A percentile compares a stretch with the other conserved stretches of the same genome.
phyloP scores from a whole-genome alignment of 306 rosid species.

The Ammopiptanthus mongolicus region DNA sequence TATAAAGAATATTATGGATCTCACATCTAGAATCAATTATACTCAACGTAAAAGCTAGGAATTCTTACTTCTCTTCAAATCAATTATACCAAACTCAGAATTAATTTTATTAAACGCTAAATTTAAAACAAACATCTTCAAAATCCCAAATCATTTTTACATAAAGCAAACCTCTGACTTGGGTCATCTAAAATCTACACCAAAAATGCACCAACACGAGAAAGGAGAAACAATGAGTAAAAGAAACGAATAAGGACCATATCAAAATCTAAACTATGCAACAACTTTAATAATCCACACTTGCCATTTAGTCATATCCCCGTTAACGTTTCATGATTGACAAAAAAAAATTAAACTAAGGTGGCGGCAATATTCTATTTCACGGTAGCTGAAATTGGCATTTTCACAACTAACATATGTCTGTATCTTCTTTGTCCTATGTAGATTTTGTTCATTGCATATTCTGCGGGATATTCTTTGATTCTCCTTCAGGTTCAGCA shows the following conservation, averaged over 20 bases:
- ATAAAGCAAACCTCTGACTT: too few species aligned
- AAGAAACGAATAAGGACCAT: neutral
- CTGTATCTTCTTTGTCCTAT: constrained; percentile 19
- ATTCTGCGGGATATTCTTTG: constrained; percentile 35
- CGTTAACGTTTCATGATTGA: neutral
- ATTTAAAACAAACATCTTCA: too few species aligned
- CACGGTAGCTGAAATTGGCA: constrained; percentile 5
- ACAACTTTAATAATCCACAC: constrained; percentile 5
- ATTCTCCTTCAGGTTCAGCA: neutral
- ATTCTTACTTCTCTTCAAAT: too few species aligned
- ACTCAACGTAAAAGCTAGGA: too few species aligned
- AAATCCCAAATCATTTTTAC: too few species aligned
- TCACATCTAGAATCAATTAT: too few species aligned
- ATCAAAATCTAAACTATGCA: neutral
- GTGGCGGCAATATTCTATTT: neutral
- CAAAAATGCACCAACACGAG: too few species aligned
- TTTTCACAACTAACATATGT: constrained; percentile 12
- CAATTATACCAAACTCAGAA: too few species aligned
- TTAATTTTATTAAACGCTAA: too few species aligned
- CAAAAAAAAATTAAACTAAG: neutral
- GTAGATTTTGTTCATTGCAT: constrained; percentile 15
- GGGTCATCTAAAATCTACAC: too few species aligned
- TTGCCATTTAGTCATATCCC: neutral
- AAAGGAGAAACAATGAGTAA: neutral
- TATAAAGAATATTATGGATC: too few species aligned